A percentile compares a stretch with the other conserved stretches of the same genome.
phyloP scores from a whole-genome alignment of 2,329 filamentous ascomycete species.

The Apiospora saccharicola region DNA sequence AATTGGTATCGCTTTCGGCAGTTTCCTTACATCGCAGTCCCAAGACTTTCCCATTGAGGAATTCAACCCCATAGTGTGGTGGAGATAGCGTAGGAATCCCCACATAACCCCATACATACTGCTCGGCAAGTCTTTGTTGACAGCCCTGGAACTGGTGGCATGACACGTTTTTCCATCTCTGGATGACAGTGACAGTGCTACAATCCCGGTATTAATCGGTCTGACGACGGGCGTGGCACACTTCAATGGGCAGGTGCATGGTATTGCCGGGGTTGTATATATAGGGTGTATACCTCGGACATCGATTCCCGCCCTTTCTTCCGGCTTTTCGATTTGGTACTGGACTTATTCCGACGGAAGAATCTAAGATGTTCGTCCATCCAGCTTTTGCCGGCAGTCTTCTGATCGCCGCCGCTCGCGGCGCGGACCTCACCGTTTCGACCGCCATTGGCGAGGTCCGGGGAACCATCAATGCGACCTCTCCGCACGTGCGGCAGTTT shows the following conservation, averaged over 20 bases:
- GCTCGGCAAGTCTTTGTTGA: not conserved
- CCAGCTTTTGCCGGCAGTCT: not conserved
- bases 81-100: not conserved
- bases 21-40: not conserved
- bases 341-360: not conserved
- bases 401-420: slow-evolving; percentile 1
- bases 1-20: not conserved
- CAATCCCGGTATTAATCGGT: not conserved
- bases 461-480: slow-evolving; percentile 33
- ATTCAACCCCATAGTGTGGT: slow-evolving; percentile 10
- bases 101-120: slow-evolving; percentile 8
- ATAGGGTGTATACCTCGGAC: not conserved
- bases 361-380: not conserved
- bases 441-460: slow-evolving; percentile 35
- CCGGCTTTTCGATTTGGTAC: not conserved
- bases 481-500: slow-evolving; percentile 38
- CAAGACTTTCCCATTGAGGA: not conserved
- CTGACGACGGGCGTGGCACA: not conserved
- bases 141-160: not conserved
- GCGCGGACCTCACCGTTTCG: slow-evolving; percentile 33
- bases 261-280: not conserved
- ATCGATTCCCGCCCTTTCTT: not conserved
- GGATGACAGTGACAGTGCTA: not conserved
- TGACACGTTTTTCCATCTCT: not conserved
- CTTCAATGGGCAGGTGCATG: not conserved